These are phyloP conservation scores for Pythium chondricola DNA, from an alignment of 352 stramenopile species.

Conservation along the genomic window DNA sequence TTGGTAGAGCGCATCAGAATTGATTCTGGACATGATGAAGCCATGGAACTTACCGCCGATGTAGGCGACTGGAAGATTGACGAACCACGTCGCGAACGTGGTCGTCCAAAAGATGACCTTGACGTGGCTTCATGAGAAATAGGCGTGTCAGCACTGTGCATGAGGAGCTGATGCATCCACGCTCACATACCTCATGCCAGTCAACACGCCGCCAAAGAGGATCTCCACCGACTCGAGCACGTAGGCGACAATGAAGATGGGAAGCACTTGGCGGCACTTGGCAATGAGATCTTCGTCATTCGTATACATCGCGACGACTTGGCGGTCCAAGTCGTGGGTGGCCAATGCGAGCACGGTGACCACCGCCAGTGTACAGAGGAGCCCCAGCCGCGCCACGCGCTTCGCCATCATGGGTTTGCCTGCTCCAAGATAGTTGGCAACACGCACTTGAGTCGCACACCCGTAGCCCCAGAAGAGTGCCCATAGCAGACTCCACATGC, in stretches of 20 bases:
- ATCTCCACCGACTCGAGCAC: conserved; percentile 62
- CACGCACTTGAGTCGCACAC: conserved; percentile 69
- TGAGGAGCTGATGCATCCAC: background rate
- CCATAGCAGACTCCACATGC: conserved; percentile 64
- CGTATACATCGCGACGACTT: conserved; percentile 56
- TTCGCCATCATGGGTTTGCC: conserved; percentile 42
- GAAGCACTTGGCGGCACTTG: conserved; percentile 43
- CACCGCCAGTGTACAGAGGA: conserved; percentile 44
- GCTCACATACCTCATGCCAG: conserved; percentile 49
- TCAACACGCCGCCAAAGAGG: conserved; percentile 45
- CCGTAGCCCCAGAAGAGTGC: conserved; percentile 77
- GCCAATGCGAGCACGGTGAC: conserved; percentile 37
- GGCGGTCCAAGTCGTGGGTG: conserved; percentile 38
- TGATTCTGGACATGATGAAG: too few species aligned
- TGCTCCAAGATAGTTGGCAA: conserved; percentile 72
- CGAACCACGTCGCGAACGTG: conserved; percentile 52
- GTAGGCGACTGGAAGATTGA: conserved; percentile 64
- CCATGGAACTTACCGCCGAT: conserved; percentile 22
- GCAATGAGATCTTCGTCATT: conserved; percentile 39
- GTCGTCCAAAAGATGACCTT: conserved; percentile 59
- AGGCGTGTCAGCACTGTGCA: background rate
- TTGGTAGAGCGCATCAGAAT: background rate
- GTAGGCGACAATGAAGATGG: conserved; percentile 55
- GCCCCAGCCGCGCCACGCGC: conserved; percentile 42
- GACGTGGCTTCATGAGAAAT: conserved; percentile 29